Percentiles rank a stretch among this genome's conserved stretches.
phyloP scores from a whole-genome alignment of 192 early-diverging fungal genomes.

The Umbelopsis isabellina region DNA sequence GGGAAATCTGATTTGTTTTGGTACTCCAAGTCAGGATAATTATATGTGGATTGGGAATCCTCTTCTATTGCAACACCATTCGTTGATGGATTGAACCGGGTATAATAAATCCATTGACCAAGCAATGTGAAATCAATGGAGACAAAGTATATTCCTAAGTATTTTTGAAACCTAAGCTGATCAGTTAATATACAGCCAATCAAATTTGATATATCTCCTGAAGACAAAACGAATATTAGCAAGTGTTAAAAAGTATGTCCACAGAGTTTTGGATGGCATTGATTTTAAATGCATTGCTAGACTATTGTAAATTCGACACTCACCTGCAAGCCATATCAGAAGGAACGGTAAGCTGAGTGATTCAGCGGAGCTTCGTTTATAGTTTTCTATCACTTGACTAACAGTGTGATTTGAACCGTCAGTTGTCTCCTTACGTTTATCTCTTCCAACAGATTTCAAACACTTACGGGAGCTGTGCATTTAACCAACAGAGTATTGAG shows the following conservation, averaged over 20 bases:
- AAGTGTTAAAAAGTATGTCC: not conserved
- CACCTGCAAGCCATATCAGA: constrained; percentile 66
- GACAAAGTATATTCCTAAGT: constrained; percentile 31
- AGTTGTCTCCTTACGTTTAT: not conserved
- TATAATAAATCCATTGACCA: constrained; percentile 36
- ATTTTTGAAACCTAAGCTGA: constrained; percentile 74
- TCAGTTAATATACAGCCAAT: constrained; percentile 70
- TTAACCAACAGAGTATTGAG: constrained; percentile 71
- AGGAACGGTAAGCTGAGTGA: constrained; percentile 60
- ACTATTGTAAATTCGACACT: not conserved
- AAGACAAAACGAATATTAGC: not conserved
- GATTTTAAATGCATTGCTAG: too few species aligned
- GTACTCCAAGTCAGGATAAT: not conserved
- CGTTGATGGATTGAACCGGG: not conserved
- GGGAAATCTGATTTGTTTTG: not conserved
- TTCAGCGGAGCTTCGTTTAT: constrained; percentile 47
- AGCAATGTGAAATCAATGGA: constrained; percentile 31
- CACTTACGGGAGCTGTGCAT: constrained; percentile 74
- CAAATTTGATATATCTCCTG: constrained; percentile 73
- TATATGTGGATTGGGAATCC: not conserved
- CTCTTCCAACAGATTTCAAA: not conserved
- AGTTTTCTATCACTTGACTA: constrained; percentile 61
- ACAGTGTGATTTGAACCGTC: constrained; percentile 3
- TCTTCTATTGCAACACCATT: not conserved
- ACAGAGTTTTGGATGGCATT: not conserved